These are phyloP conservation scores for Quercus cerris DNA, from an alignment of 306 rosid species.

Conservation along the genomic window DNA sequence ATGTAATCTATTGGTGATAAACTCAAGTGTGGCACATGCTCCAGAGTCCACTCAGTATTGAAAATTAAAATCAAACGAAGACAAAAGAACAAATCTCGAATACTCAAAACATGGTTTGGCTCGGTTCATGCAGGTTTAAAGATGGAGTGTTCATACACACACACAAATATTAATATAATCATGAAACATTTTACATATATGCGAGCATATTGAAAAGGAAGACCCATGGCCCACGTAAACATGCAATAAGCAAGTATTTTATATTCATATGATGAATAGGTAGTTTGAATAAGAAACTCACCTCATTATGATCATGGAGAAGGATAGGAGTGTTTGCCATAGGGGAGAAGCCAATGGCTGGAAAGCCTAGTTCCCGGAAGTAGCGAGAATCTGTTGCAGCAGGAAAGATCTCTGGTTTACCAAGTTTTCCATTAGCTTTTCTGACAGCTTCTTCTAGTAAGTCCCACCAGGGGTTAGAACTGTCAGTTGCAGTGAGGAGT, in stretches of 20 bases:
- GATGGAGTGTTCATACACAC: neutral
- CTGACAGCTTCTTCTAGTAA: slow-evolving; percentile 68
- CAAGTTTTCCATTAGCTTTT: slow-evolving; percentile 79
- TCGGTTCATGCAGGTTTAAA: neutral
- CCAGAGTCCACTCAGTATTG: neutral
- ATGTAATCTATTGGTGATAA: neutral
- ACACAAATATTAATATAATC: neutral
- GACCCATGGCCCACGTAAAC: neutral
- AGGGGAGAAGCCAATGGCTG: slow-evolving; percentile 95
- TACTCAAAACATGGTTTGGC: neutral
- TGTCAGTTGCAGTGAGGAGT: slow-evolving; percentile 59
- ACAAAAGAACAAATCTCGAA: neutral
- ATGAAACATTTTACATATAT: neutral
- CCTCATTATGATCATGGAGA: slow-evolving; percentile 98
- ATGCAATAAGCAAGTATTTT: neutral
- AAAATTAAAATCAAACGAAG: no score
- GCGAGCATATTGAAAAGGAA: neutral
- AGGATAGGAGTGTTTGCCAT: slow-evolving; percentile 89
- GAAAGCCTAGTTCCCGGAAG: slow-evolving; percentile 71
- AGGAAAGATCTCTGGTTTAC: slow-evolving; percentile 82
- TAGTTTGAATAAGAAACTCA: slow-evolving; percentile 14
- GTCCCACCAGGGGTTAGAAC: slow-evolving; percentile 89
- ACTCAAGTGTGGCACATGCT: neutral
- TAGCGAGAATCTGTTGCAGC: slow-evolving; percentile 86
- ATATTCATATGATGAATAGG: neutral